Percentiles rank a stretch among this genome's conserved stretches.
Conservation (phyloP, 1,284 basidiomycete species). For the Schizopora paradoxa region DNA sequence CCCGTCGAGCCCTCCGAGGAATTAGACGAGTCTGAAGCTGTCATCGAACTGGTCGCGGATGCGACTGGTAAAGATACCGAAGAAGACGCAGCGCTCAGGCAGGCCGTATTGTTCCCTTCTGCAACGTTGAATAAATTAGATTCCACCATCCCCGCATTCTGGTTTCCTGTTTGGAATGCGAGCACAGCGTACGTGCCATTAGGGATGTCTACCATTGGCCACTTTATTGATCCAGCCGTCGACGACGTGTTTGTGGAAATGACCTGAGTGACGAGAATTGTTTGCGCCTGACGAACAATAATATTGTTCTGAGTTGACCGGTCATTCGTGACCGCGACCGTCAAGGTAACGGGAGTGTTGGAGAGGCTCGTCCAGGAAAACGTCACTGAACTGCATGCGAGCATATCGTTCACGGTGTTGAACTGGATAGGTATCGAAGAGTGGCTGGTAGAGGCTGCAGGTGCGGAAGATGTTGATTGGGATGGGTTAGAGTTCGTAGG, state of each 20-base stretch:
- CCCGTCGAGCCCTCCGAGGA: slow-evolving; percentile 1
- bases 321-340: slow-evolving; percentile 25
- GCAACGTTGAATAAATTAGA: slow-evolving; percentile 25
- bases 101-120: slow-evolving; percentile 17
- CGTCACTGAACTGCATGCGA: slow-evolving; percentile 19
- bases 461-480: neutral
- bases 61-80: slow-evolving; percentile 19
- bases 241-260: slow-evolving; percentile 21
- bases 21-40: slow-evolving; percentile 9
- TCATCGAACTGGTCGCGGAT: neutral
- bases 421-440: slow-evolving; percentile 18
- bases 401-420: slow-evolving; percentile 21
- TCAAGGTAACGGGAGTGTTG: slow-evolving; percentile 17
- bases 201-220: slow-evolving; percentile 24
- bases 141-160: slow-evolving; percentile 16
- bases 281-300: slow-evolving; percentile 1
- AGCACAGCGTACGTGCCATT: slow-evolving; percentile 23
- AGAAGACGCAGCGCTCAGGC: slow-evolving; percentile 22
- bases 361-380: slow-evolving; percentile 21
- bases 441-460: neutral
- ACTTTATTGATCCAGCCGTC: slow-evolving; percentile 19
- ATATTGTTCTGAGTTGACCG: neutral
- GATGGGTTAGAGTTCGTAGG: neutral
- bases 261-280: slow-evolving; percentile 14
- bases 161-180: slow-evolving; percentile 21